These are phyloP conservation scores for Pseudopyrenochaeta lycopersici DNA, from an alignment of 2,329 filamentous ascomycete genomes.

Conservation along the genomic window DNA sequence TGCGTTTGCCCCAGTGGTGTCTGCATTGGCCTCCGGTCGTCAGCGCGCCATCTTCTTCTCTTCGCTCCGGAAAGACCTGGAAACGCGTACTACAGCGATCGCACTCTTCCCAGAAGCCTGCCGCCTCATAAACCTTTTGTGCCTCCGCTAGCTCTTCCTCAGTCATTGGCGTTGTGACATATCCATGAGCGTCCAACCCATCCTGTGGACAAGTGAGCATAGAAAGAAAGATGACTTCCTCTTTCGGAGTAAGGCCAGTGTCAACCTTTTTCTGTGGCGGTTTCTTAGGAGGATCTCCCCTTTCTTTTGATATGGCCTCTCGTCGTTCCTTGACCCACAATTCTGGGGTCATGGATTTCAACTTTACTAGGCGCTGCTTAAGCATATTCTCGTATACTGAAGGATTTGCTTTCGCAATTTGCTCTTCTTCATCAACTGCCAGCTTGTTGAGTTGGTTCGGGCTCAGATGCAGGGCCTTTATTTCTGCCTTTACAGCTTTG, in stretches of 20 bases:
- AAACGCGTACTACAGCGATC: conserved; percentile 88
- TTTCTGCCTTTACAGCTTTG: conserved; percentile 60
- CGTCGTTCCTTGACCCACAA: conserved; percentile 75
- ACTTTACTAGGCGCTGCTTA: conserved; percentile 78
- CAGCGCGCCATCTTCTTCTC: conserved; percentile 77
- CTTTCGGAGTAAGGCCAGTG: conserved; percentile 72
- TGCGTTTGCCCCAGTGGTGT: conserved; percentile 79
- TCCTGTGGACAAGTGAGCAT: conserved; percentile 70
- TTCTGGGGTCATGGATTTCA: conserved; percentile 76
- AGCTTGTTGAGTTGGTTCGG: conserved; percentile 73
- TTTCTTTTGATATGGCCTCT: conserved; percentile 37
- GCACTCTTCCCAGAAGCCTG: conserved; percentile 84
- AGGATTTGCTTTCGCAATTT: conserved; percentile 71
- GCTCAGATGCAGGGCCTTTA: conserved; percentile 66
- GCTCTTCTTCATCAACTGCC: conserved; percentile 81
- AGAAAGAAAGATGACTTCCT: conserved; percentile 64
- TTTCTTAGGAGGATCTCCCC: conserved; percentile 45
- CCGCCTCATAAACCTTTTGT: conserved; percentile 69
- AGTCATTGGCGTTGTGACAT: conserved; percentile 74
- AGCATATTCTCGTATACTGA: conserved; percentile 84
- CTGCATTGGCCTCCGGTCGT: conserved; percentile 80
- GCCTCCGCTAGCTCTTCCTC: conserved; percentile 73
- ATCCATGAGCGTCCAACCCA: conserved; percentile 74
- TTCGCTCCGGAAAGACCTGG: conserved; percentile 87
- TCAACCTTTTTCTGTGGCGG: conserved; percentile 64